These are phyloP conservation scores for Arachnomyces sp. DNA, from an alignment of 2,329 filamentous ascomycete species.

Conservation along the genomic window DNA sequence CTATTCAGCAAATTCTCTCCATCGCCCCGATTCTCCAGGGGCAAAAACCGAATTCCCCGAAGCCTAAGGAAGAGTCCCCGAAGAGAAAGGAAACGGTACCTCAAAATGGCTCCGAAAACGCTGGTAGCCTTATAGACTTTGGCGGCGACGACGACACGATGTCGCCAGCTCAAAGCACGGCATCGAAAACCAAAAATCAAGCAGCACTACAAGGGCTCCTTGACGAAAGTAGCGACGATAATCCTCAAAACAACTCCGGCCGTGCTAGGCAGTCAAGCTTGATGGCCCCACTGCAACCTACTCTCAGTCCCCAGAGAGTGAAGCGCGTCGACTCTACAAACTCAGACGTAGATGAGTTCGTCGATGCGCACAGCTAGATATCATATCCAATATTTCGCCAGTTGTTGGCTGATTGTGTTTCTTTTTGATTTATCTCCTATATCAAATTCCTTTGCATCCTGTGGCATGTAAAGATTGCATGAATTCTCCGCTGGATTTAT, in stretches of 20 bases:
- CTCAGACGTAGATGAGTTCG: constrained; percentile 34
- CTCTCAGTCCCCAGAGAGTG: constrained; percentile 14
- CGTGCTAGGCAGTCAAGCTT: neutral
- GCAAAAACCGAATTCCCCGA: constrained; percentile 49
- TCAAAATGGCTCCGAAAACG: neutral
- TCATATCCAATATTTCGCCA: too few relatives aligned
- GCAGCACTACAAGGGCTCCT: constrained; percentile 12
- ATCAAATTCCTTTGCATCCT: too few relatives aligned
- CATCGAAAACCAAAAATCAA: neutral
- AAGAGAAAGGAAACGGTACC: constrained; percentile 3
- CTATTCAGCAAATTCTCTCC: constrained; percentile 73
- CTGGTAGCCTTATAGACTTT: constrained; percentile 22
- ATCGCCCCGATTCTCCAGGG: constrained; percentile 80
- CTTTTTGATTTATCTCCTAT: neutral
- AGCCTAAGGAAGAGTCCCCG: constrained; percentile 3
- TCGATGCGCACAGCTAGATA: constrained; percentile 32
- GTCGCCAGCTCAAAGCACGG: neutral
- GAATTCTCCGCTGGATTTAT: too few relatives aligned
- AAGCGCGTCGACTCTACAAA: constrained; percentile 33
- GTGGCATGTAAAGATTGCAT: too few relatives aligned
- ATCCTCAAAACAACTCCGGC: constrained; percentile 1
- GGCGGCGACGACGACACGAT: constrained; percentile 3
- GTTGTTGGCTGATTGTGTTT: neutral
- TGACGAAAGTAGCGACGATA: constrained; percentile 6
- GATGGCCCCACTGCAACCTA: constrained; percentile 17